Conservation (phyloP, 208 protist species). For the Leptomonas seymouri region DNA sequence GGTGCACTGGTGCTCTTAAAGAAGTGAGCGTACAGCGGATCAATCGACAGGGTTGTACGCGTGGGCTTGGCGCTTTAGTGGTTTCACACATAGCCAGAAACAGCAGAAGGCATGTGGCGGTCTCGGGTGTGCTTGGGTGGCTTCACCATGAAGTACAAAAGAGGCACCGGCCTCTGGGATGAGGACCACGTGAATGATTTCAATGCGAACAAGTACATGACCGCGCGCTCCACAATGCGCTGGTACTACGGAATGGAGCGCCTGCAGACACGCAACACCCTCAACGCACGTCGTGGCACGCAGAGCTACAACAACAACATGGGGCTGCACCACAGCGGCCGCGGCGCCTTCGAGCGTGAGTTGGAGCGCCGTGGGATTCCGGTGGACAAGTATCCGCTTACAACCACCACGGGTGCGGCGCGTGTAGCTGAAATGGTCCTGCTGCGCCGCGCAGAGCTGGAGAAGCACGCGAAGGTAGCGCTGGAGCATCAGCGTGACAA, state of each 20-base stretch:
- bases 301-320: conserved; percentile 90
- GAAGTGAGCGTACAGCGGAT: no score
- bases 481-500: conserved; percentile 48
- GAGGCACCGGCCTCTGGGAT: conserved; percentile 85
- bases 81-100: not conserved
- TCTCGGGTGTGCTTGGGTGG: conserved; percentile 35
- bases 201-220: conserved; percentile 75
- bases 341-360: conserved; percentile 88
- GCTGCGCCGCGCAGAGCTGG: conserved; percentile 75
- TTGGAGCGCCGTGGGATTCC: conserved; percentile 75
- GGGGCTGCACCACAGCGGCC: conserved; percentile 85
- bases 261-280: conserved; percentile 63
- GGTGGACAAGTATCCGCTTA: conserved; percentile 87
- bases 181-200: conserved; percentile 94
- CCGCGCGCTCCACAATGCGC: conserved; percentile 74
- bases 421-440: conserved; percentile 88
- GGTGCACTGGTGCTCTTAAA: no score
- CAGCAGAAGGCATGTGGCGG: conserved; percentile 36
- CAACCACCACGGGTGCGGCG: conserved; percentile 77
- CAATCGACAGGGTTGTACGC: no score
- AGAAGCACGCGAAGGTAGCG: conserved; percentile 52
- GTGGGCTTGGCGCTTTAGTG: no score
- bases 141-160: conserved; percentile 91
- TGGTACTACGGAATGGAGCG: conserved; percentile 91
- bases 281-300: conserved; percentile 61